These are phyloP conservation scores for Astrephomene gubernaculifera DNA, from an alignment of 139 green algal genomes.

Conservation along the genomic window DNA sequence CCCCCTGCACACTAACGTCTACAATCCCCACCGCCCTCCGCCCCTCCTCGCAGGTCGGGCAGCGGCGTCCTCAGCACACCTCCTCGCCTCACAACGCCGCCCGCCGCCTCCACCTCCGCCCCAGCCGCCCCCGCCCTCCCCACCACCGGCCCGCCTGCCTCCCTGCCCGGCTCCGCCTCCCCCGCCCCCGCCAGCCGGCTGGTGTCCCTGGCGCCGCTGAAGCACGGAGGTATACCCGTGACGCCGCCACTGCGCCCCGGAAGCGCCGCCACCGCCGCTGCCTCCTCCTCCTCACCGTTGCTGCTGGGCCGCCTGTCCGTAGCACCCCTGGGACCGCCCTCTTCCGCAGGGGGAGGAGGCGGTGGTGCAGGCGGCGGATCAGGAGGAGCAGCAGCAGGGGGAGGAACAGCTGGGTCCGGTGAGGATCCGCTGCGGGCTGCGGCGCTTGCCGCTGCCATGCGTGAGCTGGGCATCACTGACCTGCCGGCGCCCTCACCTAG, in stretches of 20 bases:
- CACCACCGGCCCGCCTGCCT: neutral
- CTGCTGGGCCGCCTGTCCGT: slow-evolving; percentile 4
- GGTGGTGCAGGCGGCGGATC: too few species aligned
- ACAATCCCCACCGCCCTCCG: too few species aligned
- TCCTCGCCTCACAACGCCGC: neutral
- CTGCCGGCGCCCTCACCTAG: slow-evolving; percentile 18
- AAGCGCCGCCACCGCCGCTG: neutral
- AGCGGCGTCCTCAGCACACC: neutral
- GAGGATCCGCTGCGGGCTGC: slow-evolving; percentile 22
- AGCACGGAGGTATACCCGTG: neutral
- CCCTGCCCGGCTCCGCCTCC: too few species aligned
- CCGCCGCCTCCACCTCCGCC: neutral
- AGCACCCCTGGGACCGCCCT: too few species aligned
- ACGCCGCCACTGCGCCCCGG: slow-evolving; percentile 13
- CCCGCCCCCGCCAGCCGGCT: neutral
- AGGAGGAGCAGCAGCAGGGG: too few species aligned
- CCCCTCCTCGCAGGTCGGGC: neutral
- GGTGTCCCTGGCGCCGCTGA: slow-evolving; percentile 19
- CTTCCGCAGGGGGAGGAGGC: too few species aligned
- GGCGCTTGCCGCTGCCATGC: slow-evolving; percentile 26
- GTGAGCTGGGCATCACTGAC: slow-evolving; percentile 30
- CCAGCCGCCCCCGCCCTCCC: neutral
- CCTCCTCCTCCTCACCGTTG: neutral
- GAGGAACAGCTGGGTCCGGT: neutral
- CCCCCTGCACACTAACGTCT: too few species aligned